Conservation (phyloP, 495 filamentous ascomycete genomes). For the Lichina pygmaea region DNA sequence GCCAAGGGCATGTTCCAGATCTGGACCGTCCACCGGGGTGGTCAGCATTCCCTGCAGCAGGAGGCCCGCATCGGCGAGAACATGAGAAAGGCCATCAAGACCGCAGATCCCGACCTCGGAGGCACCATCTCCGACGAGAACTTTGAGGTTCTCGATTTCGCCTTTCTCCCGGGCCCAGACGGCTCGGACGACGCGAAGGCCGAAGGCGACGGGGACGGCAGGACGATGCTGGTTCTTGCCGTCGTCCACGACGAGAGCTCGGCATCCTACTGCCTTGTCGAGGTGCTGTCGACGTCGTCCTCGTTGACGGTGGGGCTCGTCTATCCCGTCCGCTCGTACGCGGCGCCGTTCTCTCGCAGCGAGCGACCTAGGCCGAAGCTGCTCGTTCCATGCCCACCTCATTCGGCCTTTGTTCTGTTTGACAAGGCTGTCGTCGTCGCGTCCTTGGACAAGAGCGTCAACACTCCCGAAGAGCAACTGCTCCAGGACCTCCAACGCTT, state of each 20-base stretch:
- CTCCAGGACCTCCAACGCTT: slow-evolving; percentile 30
- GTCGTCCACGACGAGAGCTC: slow-evolving; percentile 2
- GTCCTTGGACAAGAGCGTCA: slow-evolving; percentile 31
- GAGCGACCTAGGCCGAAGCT: slow-evolving; percentile 30
- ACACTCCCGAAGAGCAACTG: slow-evolving; percentile 42
- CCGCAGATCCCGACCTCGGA: neutral
- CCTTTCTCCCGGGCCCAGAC: slow-evolving; percentile 15
- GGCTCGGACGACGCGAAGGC: slow-evolving; percentile 1
- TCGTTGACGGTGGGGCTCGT: slow-evolving; percentile 20
- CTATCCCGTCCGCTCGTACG: slow-evolving; percentile 36
- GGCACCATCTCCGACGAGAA: neutral
- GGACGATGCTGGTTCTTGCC: slow-evolving; percentile 8
- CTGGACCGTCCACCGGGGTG: slow-evolving; percentile 72
- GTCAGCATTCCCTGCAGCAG: slow-evolving; percentile 27
- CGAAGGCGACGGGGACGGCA: slow-evolving; percentile 1
- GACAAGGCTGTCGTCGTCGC: slow-evolving; percentile 47
- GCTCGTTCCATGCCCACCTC: slow-evolving; percentile 45
- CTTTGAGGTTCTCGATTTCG: slow-evolving; percentile 21
- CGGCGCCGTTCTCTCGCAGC: slow-evolving; percentile 11
- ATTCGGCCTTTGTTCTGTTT: slow-evolving; percentile 64
- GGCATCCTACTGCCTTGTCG: slow-evolving; percentile 13
- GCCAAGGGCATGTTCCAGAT: slow-evolving; percentile 44
- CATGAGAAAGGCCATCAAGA: slow-evolving; percentile 10
- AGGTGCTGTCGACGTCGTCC: slow-evolving; percentile 10
- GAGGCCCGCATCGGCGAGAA: slow-evolving; percentile 21